Conservation (phyloP, 371 early-diverging fungal genomes). For the Mortierella sp. region DNA sequence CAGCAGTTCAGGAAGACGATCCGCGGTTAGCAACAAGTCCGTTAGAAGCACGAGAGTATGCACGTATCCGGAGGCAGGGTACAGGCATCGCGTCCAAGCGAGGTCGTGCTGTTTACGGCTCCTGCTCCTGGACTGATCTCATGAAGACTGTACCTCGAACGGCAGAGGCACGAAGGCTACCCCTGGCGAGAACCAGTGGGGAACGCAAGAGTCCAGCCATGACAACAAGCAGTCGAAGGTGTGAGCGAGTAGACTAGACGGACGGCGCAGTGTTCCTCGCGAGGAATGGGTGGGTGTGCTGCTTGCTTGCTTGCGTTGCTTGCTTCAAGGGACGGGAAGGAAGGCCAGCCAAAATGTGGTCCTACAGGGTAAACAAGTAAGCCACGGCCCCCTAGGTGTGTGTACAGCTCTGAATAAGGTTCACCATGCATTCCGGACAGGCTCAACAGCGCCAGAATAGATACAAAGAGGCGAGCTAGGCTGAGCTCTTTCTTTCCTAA, state of each 20-base stretch:
- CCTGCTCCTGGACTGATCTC: too few species aligned
- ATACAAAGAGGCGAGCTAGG: too few species aligned
- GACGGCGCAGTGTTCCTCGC: too few species aligned
- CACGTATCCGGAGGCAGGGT: background rate
- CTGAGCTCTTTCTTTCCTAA: background rate
- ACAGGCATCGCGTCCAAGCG: background rate
- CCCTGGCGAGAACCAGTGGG: slow-evolving; percentile 44
- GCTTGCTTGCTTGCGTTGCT: too few species aligned
- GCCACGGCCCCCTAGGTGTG: too few species aligned
- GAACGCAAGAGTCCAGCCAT: slow-evolving; percentile 51
- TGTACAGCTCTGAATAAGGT: too few species aligned
- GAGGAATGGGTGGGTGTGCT: too few species aligned
- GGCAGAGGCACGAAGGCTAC: slow-evolving; percentile 33
- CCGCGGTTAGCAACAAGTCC: background rate
- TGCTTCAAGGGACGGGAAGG: slow-evolving; percentile 2
- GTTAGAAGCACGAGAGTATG: too few species aligned
- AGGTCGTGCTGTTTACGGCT: background rate
- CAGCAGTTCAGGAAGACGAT: slow-evolving; percentile 9
- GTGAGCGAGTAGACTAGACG: too few species aligned
- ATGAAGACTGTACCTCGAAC: slow-evolving; percentile 34
- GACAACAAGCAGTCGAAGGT: background rate
- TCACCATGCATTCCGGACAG: too few species aligned
- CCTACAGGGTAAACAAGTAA: too few species aligned
- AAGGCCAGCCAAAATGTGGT: background rate
- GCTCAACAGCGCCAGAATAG: too few species aligned